Percentiles rank a stretch among this genome's conserved stretches.
Conservation (phyloP, 202 grass and related monocot species). For the Musa balbisiana region DNA sequence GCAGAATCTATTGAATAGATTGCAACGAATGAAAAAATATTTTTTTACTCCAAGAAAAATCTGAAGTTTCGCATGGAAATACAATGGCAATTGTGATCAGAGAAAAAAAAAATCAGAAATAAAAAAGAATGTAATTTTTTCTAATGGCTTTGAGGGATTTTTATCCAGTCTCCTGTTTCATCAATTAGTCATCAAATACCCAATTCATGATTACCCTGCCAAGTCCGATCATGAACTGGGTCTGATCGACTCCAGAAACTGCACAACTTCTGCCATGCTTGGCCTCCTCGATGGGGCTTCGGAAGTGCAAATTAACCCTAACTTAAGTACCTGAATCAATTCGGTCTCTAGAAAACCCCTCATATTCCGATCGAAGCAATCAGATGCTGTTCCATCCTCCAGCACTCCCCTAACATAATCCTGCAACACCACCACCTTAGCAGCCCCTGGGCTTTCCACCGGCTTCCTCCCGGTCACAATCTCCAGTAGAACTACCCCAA, state of each 20-base stretch:
- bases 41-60: not conserved
- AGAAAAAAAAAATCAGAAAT: constrained; percentile 45
- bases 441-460: constrained; percentile 54
- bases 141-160: not conserved
- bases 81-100: constrained; percentile 17
- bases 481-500: constrained; percentile 88
- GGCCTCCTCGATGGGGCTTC: constrained; percentile 64
- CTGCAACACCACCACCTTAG: constrained; percentile 39
- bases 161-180: not conserved
- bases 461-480: constrained; percentile 82
- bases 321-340: constrained; percentile 92
- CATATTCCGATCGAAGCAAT: constrained; percentile 74
- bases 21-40: constrained; percentile 2
- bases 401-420: constrained; percentile 78
- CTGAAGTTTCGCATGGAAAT: not conserved
- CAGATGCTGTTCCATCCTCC: constrained; percentile 65
- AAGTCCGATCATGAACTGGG: constrained; percentile 48
- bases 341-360: constrained; percentile 67
- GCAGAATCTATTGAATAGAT: not conserved
- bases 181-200: not conserved
- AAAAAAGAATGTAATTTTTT: not conserved
- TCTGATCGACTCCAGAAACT: constrained; percentile 91
- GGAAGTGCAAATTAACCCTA: constrained; percentile 90
- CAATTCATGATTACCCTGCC: not conserved
- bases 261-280: constrained; percentile 94